Conservation (phyloP, 495 filamentous ascomycete species). For the Geopyxis carbonaria region DNA sequence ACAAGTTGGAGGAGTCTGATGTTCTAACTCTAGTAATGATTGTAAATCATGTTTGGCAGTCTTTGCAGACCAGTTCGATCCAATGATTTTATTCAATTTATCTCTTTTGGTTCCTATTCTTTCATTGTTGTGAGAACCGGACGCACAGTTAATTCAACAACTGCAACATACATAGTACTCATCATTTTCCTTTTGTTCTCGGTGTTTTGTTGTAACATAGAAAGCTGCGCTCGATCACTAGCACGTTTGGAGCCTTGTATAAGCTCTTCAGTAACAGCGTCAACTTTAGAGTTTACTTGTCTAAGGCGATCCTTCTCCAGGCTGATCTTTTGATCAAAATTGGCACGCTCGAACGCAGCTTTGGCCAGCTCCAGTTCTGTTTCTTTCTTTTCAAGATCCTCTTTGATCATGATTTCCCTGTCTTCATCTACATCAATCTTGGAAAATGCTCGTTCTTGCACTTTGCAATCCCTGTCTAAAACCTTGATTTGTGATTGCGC, state of each 20-base stretch:
- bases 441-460: constrained; percentile 47
- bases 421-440: constrained; percentile 69
- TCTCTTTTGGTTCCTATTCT: constrained; percentile 48
- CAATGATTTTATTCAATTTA: constrained; percentile 45
- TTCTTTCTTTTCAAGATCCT: constrained; percentile 51
- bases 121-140: constrained; percentile 3
- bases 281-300: constrained; percentile 47
- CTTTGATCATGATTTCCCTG: constrained; percentile 52
- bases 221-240: constrained; percentile 58
- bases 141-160: neutral
- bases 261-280: constrained; percentile 55
- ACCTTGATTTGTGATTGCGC: constrained; percentile 49
- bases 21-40: constrained; percentile 34
- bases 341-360: constrained; percentile 38
- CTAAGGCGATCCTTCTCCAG: constrained; percentile 44
- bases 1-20: neutral
- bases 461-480: constrained; percentile 48
- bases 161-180: constrained; percentile 41
- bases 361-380: constrained; percentile 43
- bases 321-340: constrained; percentile 53
- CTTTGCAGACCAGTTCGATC: constrained; percentile 46
- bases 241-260: constrained; percentile 63
- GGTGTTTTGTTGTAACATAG: constrained; percentile 58
- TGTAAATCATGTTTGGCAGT: constrained; percentile 60
- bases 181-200: constrained; percentile 53